phyloP scores from a whole-genome alignment of 306 rosid species.

The Vicia sativa region DNA sequence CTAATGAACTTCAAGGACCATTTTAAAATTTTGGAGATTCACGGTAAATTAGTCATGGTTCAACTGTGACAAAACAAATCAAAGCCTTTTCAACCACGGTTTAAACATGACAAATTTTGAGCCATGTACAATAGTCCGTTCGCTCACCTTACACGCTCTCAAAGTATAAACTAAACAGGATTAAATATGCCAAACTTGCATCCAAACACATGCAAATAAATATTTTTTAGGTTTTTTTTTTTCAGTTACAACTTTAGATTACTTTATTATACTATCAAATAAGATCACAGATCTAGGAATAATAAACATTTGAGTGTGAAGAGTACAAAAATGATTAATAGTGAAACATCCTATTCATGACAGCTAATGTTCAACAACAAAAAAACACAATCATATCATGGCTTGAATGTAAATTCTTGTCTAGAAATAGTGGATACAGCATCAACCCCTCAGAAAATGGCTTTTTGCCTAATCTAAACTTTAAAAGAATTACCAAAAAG shows the following conservation, averaged over 20 bases:
- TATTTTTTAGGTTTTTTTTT: not conserved
- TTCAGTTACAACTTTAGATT: not conserved
- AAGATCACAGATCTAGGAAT: slow-evolving; percentile 40
- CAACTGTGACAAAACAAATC: too few species aligned
- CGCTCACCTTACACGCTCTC: too few species aligned
- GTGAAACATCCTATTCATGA: slow-evolving; percentile 43
- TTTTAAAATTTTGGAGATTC: too few species aligned
- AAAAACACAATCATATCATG: slow-evolving; percentile 6
- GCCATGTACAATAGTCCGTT: too few species aligned
- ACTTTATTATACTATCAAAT: not conserved
- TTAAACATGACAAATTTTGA: too few species aligned
- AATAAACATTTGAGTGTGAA: slow-evolving; percentile 23
- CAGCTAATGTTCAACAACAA: slow-evolving; percentile 43
- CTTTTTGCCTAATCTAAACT: slow-evolving; percentile 31
- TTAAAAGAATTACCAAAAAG: slow-evolving; percentile 26
- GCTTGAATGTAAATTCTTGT: slow-evolving; percentile 24
- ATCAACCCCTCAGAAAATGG: slow-evolving; percentile 24
- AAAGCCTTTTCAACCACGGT: too few species aligned
- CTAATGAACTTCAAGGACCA: not conserved
- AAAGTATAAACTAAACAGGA: too few species aligned
- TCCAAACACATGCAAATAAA: too few species aligned
- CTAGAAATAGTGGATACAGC: slow-evolving; percentile 26
- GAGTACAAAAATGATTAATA: slow-evolving; percentile 25
- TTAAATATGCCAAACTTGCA: too few species aligned
- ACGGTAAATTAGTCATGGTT: too few species aligned